phyloP scores from a whole-genome alignment of 306 rosid species.

The Rubus idaeus region DNA sequence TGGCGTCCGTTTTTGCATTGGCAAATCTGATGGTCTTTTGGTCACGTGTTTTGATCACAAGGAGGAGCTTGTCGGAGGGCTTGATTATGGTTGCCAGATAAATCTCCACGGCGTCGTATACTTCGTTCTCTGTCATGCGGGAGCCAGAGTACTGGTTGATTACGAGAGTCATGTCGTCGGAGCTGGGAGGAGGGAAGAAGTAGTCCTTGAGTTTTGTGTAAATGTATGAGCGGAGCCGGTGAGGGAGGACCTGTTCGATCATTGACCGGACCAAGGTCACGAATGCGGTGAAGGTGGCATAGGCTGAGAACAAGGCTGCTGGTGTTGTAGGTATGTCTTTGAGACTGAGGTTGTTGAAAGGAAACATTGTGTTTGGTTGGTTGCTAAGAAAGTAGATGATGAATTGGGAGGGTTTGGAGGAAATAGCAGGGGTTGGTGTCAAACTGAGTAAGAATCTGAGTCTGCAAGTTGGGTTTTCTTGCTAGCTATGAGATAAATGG shows the following conservation, averaged over 20 bases:
- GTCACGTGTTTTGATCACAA: constrained; percentile 17
- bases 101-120: constrained; percentile 35
- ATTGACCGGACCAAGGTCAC: constrained; percentile 38
- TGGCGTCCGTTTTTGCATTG: constrained; percentile 24
- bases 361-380: not conserved
- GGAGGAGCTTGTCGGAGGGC: constrained; percentile 24
- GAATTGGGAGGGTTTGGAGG: not conserved
- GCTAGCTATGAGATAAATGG: not conserved
- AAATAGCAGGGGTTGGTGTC: not conserved
- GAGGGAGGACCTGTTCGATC: constrained; percentile 34
- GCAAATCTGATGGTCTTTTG: constrained; percentile 24
- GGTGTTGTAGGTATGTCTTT: constrained; percentile 29
- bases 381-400: not conserved
- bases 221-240: constrained; percentile 30
- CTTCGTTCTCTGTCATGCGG: constrained; percentile 32
- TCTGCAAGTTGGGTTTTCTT: too few relatives aligned
- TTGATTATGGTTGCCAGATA: constrained; percentile 30
- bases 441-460: not conserved
- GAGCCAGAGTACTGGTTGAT: constrained; percentile 19
- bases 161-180: constrained; percentile 27
- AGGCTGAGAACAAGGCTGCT: constrained; percentile 38
- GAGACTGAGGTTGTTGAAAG: not conserved
- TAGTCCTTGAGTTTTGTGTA: constrained; percentile 6
- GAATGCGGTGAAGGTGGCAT: constrained; percentile 37
- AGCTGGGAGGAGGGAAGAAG: constrained; percentile 30